phyloP scores from a whole-genome alignment of 768 basidiomycete species.

The Panaeolus cyanescens region DNA sequence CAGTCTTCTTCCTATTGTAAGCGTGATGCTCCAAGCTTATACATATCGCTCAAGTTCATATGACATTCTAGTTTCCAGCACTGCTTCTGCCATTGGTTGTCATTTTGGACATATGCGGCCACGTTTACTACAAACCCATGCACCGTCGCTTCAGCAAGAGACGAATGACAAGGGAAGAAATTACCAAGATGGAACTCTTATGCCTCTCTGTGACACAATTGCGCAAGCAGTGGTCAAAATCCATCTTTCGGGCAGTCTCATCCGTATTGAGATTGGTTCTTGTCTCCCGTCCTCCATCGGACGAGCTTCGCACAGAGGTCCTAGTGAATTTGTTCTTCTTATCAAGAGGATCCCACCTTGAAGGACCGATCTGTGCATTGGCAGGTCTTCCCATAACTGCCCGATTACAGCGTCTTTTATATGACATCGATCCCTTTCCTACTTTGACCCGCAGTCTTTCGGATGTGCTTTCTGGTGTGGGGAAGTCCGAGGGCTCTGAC shows the following conservation, averaged over 20 bases:
- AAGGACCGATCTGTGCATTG: constrained; percentile 10
- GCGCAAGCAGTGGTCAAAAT: constrained; percentile 5
- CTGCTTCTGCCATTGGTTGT: constrained; percentile 8
- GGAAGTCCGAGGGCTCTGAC: constrained; percentile 7
- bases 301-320: constrained; percentile 12
- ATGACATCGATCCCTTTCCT: constrained; percentile 12
- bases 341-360: constrained; percentile 11
- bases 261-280: constrained; percentile 5
- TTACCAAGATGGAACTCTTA: constrained; percentile 5
- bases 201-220: constrained; percentile 5
- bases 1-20: constrained; percentile 11
- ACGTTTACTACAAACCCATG: constrained; percentile 6
- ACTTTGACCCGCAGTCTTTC: constrained; percentile 11
- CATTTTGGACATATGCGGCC: constrained; percentile 7
- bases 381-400: constrained; percentile 13
- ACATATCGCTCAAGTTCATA: background rate
- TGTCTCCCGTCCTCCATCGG: constrained; percentile 8
- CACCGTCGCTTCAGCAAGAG: constrained; percentile 6
- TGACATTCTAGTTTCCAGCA: constrained; percentile 10
- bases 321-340: constrained; percentile 12
- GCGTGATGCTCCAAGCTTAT: background rate
- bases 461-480: constrained; percentile 7
- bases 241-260: background rate
- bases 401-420: constrained; percentile 10
- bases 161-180: background rate